Conservation (phyloP, 352 stramenopile genomes). For the Peronospora belbahrii region DNA sequence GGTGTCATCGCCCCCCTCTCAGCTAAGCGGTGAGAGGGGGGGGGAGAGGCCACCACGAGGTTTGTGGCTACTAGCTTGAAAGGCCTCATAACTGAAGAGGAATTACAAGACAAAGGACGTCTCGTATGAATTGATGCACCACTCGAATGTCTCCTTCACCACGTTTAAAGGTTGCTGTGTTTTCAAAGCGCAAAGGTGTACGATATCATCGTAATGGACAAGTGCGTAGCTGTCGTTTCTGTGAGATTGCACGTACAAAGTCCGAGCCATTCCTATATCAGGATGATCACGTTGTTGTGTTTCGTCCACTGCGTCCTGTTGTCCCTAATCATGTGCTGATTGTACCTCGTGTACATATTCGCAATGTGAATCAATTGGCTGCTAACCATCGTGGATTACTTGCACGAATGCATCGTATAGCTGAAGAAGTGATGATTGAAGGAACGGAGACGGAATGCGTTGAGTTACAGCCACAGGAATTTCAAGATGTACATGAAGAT, state of each 20-base stretch:
- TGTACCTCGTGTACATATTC: slow-evolving; percentile 68
- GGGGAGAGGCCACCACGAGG: too few relatives aligned
- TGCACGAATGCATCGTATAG: slow-evolving; percentile 54
- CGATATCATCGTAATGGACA: slow-evolving; percentile 50
- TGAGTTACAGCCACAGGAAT: slow-evolving; percentile 7
- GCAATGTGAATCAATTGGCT: slow-evolving; percentile 67
- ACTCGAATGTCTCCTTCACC: background rate
- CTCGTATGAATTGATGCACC: background rate
- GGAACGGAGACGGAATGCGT: background rate
- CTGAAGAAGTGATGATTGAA: slow-evolving; percentile 34
- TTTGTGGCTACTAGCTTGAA: too few relatives aligned
- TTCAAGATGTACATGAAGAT: background rate
- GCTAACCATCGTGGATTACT: slow-evolving; percentile 43
- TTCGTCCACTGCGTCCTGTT: slow-evolving; percentile 65
- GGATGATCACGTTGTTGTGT: slow-evolving; percentile 70
- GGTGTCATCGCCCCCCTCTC: too few relatives aligned
- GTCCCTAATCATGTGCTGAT: slow-evolving; percentile 70
- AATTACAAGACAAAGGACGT: too few relatives aligned
- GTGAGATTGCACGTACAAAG: slow-evolving; percentile 55
- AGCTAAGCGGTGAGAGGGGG: too few relatives aligned
- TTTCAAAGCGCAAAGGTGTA: slow-evolving; percentile 66
- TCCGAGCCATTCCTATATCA: slow-evolving; percentile 70
- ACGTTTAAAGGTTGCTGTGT: slow-evolving; percentile 33
- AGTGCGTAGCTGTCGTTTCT: slow-evolving; percentile 70
- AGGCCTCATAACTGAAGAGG: too few relatives aligned